phyloP scores from a whole-genome alignment of 495 filamentous ascomycete genomes.

The Tricharina praecox region DNA sequence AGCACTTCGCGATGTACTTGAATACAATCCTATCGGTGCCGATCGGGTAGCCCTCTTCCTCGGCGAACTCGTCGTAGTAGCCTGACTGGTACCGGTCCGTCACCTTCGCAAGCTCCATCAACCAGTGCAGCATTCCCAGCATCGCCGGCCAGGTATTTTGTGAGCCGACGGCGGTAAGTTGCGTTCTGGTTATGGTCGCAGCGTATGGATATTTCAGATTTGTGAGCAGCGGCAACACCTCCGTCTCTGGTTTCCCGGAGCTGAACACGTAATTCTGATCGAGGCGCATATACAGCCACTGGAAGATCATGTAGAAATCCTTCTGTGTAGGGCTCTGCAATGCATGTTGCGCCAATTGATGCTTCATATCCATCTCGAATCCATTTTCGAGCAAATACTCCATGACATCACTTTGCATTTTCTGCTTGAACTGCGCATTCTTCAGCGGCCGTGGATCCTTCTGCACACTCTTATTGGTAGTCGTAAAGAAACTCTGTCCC shows the following conservation, averaged over 20 bases:
- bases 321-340: constrained; percentile 91
- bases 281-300: constrained; percentile 90
- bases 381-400: constrained; percentile 82
- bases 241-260: constrained; percentile 71
- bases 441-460: constrained; percentile 78
- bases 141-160: constrained; percentile 83
- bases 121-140: constrained; percentile 87
- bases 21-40: constrained; percentile 81
- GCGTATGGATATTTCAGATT: constrained; percentile 89
- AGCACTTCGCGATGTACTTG: constrained; percentile 71
- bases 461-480: constrained; percentile 58
- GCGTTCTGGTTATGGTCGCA: constrained; percentile 82
- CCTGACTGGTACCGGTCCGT: constrained; percentile 59
- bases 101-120: constrained; percentile 92
- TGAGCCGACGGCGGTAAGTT: constrained; percentile 82
- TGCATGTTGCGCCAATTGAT: constrained; percentile 69
- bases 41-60: constrained; percentile 58
- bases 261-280: constrained; percentile 83
- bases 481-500: constrained; percentile 64
- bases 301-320: constrained; percentile 91
- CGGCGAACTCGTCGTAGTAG: constrained; percentile 73
- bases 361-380: constrained; percentile 95
- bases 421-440: constrained; percentile 58
- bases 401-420: constrained; percentile 72
- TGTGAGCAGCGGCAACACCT: constrained; percentile 79